phyloP scores from a whole-genome alignment of 495 filamentous ascomycete species.

The Penicillium pancosmium region DNA sequence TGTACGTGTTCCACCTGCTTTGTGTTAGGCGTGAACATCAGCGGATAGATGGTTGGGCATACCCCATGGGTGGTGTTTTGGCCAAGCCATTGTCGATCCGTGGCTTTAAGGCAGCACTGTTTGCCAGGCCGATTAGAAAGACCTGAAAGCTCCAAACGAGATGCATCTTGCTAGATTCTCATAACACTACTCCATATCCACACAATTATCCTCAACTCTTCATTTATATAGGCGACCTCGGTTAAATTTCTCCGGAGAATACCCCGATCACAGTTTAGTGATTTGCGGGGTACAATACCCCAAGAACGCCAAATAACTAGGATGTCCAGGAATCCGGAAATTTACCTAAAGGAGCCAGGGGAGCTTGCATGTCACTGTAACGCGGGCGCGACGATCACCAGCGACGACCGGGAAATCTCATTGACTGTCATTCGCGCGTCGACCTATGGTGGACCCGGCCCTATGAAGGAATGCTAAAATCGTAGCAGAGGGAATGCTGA shows the following conservation, averaged over 20 bases:
- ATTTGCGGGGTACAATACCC: neutral
- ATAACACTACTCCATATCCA: neutral
- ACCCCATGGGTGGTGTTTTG: conserved; percentile 41
- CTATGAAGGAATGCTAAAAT: neutral
- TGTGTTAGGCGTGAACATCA: neutral
- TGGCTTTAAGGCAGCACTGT: conserved; percentile 8
- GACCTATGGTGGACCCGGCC: neutral
- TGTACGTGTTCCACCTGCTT: conserved; percentile 58
- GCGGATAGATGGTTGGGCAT: neutral
- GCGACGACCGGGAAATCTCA: conserved; percentile 8
- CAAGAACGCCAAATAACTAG: neutral
- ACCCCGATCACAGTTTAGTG: neutral
- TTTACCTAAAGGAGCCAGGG: conserved; percentile 5
- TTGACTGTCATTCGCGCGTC: neutral
- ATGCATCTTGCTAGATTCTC: neutral
- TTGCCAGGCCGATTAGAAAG: neutral
- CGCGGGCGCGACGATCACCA: neutral
- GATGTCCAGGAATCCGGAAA: neutral
- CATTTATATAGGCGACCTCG: neutral
- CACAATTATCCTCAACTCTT: neutral
- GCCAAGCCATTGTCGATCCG: conserved; percentile 34
- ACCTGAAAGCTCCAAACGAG: neutral
- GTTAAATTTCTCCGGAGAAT: neutral
- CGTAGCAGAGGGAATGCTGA: neutral
- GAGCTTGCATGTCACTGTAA: neutral